Evolutionary conservation across 192 early-diverging fungal species (phyloP), one percentile per base, ranked within the genome.

Genomic region (Kickxella alabastrina): DNA sequence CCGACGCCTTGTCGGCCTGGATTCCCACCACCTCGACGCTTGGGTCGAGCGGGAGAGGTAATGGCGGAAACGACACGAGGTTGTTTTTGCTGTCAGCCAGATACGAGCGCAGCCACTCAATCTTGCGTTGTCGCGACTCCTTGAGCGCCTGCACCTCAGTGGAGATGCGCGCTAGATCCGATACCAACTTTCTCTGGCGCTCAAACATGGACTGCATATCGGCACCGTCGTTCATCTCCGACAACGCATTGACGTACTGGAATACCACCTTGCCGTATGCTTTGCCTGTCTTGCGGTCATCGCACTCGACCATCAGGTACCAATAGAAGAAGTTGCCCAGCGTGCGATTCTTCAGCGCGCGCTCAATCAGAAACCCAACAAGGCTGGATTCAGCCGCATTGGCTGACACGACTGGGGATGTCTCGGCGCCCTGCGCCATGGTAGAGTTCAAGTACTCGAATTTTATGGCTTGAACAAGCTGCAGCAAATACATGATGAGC

Each of bases 301-400:
- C 88, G 62, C 84, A 92, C 68, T 99, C 97, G 1, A 97, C 93
- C 89, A 90, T 93, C 12, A 99, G 62, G 68, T 95, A 96, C 95
- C 95, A 98, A 68, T 95, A 84, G 47, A 98, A 90, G 43, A 89
- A 88, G 70, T 93, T 98, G 43, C 93, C 97, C 43, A 99, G 73
- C 14, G 87, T 78, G 9, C 83, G 82, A 57, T 94, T 96, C 36
- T 81, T 66, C 19, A 94, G 74, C 10, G 89, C 85, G 1, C 97
- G 83, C 54, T 91, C 87, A 39, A 97, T 89, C 47, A 99, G 66
- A 64, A 99, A 98, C 25, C 87, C 83, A 0, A 82, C 91, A 29
- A 99, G 60, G 8, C 82, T 82, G 2, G 86, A 86, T 46, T 68
- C 85, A 65, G 29, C 31, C 19, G 34, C 15, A 10, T 28, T 10